A percentile compares a stretch with the other conserved stretches of the same genome.
Evolutionary conservation across 768 basidiomycete genomes (phyloP).

Genomic region (Amylocystis lapponica): DNA sequence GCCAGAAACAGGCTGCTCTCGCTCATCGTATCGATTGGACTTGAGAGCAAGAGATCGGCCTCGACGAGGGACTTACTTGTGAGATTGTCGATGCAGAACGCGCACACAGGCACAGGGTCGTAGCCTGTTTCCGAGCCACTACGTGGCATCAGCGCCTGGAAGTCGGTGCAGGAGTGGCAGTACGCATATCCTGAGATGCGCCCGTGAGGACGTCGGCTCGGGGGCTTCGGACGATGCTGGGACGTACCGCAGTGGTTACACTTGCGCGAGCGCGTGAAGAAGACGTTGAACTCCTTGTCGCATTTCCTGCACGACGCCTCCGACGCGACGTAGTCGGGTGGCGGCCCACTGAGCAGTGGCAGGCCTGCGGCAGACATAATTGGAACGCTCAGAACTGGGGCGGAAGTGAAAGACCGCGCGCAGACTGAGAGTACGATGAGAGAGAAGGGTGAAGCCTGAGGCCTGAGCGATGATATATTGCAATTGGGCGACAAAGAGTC

Average conservation of each 20-base stretch:
- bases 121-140: conserved; percentile 48
- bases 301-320: conserved; percentile 59
- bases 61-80: conserved; percentile 43
- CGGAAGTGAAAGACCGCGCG: too few species aligned
- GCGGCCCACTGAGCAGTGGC: conserved; percentile 67
- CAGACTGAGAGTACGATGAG: too few species aligned
- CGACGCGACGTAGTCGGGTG: conserved; percentile 32
- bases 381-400: too few species aligned
- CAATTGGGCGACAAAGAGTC: too few species aligned
- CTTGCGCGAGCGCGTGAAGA: conserved; percentile 57
- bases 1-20: too few species aligned
- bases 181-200: conserved; percentile 54
- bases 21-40: too few species aligned
- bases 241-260: conserved; percentile 74
- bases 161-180: conserved; percentile 70
- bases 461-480: too few species aligned
- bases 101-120: conserved; percentile 62
- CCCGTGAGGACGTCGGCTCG: conserved; percentile 2
- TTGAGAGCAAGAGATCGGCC: too few species aligned
- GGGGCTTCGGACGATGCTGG: not conserved
- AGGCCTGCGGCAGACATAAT: conserved; percentile 38
- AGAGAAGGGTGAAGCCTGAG: too few species aligned
- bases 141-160: conserved; percentile 74
- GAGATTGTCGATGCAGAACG: conserved; percentile 66
- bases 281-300: conserved; percentile 62